phyloP scores from a whole-genome alignment of 1,139 yeast genomes.

The Pichia inconspicua region DNA sequence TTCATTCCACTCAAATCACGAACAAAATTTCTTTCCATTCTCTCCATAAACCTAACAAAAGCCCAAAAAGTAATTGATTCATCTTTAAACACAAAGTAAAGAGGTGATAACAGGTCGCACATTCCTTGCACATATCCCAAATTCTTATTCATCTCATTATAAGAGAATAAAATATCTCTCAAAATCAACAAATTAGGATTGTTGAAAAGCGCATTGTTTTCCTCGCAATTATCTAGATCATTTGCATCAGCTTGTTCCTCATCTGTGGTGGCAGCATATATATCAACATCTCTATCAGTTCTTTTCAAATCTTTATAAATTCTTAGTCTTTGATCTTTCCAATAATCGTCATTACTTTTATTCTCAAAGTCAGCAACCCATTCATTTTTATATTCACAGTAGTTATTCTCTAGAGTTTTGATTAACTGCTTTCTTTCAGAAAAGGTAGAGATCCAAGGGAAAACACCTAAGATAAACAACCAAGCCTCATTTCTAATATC shows the following conservation, averaged over 20 bases:
- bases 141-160: slow-evolving; percentile 73
- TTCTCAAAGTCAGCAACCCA: slow-evolving; percentile 61
- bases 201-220: slow-evolving; percentile 41
- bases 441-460: slow-evolving; percentile 77
- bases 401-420: slow-evolving; percentile 54
- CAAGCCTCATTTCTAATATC: slow-evolving; percentile 67
- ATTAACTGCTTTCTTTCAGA: slow-evolving; percentile 58
- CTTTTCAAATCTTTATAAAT: slow-evolving; percentile 92
- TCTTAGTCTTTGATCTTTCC: slow-evolving; percentile 82
- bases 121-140: slow-evolving; percentile 97
- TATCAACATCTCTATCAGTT: slow-evolving; percentile 70
- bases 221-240: slow-evolving; percentile 38
- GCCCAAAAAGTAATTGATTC: slow-evolving; percentile 85
- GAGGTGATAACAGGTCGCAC: slow-evolving; percentile 87
- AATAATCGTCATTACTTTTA: slow-evolving; percentile 57
- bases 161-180: slow-evolving; percentile 76
- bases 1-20: slow-evolving; percentile 92
- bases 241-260: slow-evolving; percentile 37
- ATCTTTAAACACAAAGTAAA: slow-evolving; percentile 70
- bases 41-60: slow-evolving; percentile 79
- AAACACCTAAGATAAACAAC: slow-evolving; percentile 76
- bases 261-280: slow-evolving; percentile 47
- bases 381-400: slow-evolving; percentile 54
- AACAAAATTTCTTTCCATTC: slow-evolving; percentile 91
- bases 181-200: slow-evolving; percentile 64